Evolutionary conservation across 1,284 basidiomycete species (phyloP).

Genomic region (Hemileia vastatrix): DNA sequence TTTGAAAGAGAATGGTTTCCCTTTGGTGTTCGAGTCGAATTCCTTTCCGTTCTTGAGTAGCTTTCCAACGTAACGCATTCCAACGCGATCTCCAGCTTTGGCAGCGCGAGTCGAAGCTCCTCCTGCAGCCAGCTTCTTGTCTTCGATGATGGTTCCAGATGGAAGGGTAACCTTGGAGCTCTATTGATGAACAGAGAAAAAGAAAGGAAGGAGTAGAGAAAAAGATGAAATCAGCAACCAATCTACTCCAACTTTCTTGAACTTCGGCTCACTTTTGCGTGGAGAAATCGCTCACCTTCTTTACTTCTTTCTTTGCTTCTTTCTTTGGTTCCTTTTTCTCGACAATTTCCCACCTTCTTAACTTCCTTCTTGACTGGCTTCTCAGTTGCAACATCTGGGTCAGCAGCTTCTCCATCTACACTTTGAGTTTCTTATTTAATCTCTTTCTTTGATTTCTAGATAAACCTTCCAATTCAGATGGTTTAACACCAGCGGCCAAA

Average conservation of each 20-base stretch:
- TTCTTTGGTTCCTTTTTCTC: background rate
- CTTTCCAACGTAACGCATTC: slow-evolving; percentile 23
- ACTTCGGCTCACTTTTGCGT: background rate
- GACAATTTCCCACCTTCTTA: background rate
- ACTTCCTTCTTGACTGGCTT: background rate
- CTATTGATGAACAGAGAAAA: too few relatives aligned
- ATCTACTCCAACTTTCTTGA: background rate
- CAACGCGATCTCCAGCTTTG: slow-evolving; percentile 11
- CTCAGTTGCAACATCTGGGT: background rate
- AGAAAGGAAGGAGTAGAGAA: too few relatives aligned
- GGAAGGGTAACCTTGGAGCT: slow-evolving; percentile 1
- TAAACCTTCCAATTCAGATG: slow-evolving; percentile 25
- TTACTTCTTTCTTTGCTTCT: background rate
- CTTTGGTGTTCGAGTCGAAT: slow-evolving; percentile 22
- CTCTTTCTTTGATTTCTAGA: slow-evolving; percentile 20
- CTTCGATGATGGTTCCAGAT: slow-evolving; percentile 17
- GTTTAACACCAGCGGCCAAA: slow-evolving; percentile 8
- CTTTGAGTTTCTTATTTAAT: slow-evolving; percentile 8
- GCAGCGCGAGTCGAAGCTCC: too few relatives aligned
- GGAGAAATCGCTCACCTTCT: background rate
- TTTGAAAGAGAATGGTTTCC: slow-evolving; percentile 16
- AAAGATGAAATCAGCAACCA: background rate
- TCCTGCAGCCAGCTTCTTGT: slow-evolving; percentile 8
- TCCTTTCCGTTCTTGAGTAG: slow-evolving; percentile 16
- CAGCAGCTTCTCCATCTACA: background rate